A percentile compares a stretch with the other conserved stretches of the same genome.
These are phyloP conservation scores for Penicillium expansum DNA, from an alignment of 2,329 filamentous ascomycete genomes.

Conservation along the genomic window DNA sequence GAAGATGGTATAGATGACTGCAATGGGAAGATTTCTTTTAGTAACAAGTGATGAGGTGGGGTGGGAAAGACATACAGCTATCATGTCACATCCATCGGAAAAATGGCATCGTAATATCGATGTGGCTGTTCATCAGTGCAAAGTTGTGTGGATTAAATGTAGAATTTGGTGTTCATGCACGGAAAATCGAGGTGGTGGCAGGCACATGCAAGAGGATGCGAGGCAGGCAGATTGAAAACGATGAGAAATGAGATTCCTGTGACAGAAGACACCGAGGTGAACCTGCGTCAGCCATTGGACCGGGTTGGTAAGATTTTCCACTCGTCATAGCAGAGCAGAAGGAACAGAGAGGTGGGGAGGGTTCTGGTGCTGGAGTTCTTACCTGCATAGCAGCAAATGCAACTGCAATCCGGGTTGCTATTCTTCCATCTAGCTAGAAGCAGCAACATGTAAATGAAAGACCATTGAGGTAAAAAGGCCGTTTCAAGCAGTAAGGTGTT, in stretches of 20 bases:
- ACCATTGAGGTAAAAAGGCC: neutral
- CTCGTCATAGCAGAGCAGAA: neutral
- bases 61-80: neutral
- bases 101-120: neutral
- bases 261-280: neutral
- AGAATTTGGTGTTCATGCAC: neutral
- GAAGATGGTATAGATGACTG: neutral
- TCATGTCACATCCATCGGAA: neutral
- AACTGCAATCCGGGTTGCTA: neutral
- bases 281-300: neutral
- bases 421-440: neutral
- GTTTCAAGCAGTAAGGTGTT: neutral
- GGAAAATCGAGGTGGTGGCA: no score
- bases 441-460: neutral
- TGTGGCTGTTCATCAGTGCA: neutral
- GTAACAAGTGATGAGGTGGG: neutral
- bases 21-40: neutral
- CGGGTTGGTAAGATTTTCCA: neutral
- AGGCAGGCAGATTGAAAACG: neutral
- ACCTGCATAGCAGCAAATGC: neutral
- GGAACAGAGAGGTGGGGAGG: neutral
- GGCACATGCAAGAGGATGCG: neutral
- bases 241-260: neutral
- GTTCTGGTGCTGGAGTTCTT: neutral
- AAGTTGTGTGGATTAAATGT: neutral